A percentile compares a stretch with the other conserved stretches of the same genome.
Conservation (phyloP, 306 rosid species). For the Castanea crenata region DNA sequence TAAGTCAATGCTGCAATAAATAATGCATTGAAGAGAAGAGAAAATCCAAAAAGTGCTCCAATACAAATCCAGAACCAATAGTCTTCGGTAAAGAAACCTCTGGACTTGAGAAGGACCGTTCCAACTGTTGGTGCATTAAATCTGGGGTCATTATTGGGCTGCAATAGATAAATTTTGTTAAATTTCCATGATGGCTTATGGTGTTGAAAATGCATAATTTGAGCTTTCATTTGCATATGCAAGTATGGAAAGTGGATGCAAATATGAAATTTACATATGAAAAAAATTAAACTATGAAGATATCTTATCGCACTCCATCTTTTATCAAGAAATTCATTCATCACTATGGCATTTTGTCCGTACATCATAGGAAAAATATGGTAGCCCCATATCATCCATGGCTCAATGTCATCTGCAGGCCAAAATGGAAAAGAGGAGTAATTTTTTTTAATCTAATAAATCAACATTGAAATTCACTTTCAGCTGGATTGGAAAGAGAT, state of each 20-base stretch:
- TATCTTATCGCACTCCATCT: constrained; percentile 62
- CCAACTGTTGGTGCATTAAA: constrained; percentile 57
- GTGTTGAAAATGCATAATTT: not conserved
- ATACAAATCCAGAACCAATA: constrained; percentile 73
- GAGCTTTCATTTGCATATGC: not conserved
- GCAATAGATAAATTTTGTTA: not conserved
- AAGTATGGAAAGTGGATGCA: not conserved
- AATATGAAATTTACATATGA: not conserved
- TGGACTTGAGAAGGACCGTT: constrained; percentile 50
- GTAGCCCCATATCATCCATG: constrained; percentile 81
- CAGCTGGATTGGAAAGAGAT: not conserved
- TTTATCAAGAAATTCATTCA: constrained; percentile 74
- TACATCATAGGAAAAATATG: constrained; percentile 78
- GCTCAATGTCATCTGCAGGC: constrained; percentile 54
- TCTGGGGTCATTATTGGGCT: constrained; percentile 55
- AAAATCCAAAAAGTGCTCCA: constrained; percentile 63
- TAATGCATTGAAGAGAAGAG: constrained; percentile 56
- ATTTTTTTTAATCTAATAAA: not conserved
- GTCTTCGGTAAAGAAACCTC: constrained; percentile 58
- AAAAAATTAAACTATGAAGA: not conserved
- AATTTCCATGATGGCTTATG: not conserved
- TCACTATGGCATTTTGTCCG: constrained; percentile 79
- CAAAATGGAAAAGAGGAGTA: not conserved
- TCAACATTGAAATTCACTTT: not conserved
- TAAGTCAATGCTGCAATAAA: constrained; percentile 53